These are phyloP conservation scores for Podospora bellae-mahoneyi DNA, from an alignment of 495 filamentous ascomycete genomes.

Conservation along the genomic window DNA sequence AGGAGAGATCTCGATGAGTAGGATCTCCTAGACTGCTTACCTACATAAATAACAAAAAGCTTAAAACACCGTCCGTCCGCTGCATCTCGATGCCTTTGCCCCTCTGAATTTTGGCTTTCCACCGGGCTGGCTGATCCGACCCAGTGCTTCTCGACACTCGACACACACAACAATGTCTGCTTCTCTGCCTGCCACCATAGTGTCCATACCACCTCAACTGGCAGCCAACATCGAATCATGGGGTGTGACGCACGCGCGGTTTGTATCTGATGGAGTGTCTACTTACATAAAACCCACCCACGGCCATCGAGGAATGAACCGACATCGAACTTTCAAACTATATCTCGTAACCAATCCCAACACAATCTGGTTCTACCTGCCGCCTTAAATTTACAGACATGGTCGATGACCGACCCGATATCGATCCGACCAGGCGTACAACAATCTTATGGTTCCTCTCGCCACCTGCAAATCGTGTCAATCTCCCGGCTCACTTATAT, in stretches of 20 bases:
- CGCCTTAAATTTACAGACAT: neutral
- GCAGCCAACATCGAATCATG: neutral
- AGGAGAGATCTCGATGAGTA: neutral
- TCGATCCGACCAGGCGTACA: neutral
- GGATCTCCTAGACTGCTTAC: neutral
- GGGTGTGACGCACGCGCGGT: neutral
- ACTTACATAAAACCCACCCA: neutral
- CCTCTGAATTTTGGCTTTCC: neutral
- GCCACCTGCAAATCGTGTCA: neutral
- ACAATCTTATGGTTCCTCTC: neutral
- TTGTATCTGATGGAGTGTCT: neutral
- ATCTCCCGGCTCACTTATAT: neutral
- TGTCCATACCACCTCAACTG: neutral
- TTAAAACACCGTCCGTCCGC: too few species aligned
- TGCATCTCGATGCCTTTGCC: neutral
- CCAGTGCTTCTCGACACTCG: neutral
- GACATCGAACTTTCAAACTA: neutral
- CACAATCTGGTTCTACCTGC: neutral
- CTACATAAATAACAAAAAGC: too few species aligned
- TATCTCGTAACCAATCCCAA: neutral
- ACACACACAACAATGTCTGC: neutral
- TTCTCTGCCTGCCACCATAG: neutral
- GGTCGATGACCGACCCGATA: neutral
- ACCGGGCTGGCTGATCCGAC: neutral
- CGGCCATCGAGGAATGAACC: neutral